Conservation (phyloP, 495 filamentous ascomycete species). For the Aspergillus nidulans region DNA sequence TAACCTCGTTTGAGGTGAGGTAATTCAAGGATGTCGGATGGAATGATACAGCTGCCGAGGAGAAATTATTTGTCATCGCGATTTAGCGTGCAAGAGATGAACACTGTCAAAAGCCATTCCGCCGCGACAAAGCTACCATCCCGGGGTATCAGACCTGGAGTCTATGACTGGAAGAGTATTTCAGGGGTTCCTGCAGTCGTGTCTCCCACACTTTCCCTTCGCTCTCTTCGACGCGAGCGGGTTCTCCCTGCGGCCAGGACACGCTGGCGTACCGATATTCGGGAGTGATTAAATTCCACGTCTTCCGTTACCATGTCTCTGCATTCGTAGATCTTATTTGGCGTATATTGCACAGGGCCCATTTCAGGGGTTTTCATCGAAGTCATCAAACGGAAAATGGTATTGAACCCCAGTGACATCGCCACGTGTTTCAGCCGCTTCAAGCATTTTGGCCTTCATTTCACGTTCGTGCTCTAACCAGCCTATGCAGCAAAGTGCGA, state of each 20-base stretch:
- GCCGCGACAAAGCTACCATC: too few species aligned
- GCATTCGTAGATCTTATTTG: too few species aligned
- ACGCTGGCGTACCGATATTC: background rate
- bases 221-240: background rate
- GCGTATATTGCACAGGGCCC: too few species aligned
- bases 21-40: background rate
- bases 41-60: background rate
- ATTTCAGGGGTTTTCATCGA: constrained; percentile 22
- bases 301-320: too few species aligned
- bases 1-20: background rate
- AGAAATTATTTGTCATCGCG: too few species aligned
- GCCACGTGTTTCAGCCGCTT: constrained; percentile 17
- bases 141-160: too few species aligned
- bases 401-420: constrained; percentile 11
- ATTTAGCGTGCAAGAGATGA: too few species aligned
- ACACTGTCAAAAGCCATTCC: too few species aligned
- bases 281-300: too few species aligned
- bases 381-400: constrained; percentile 29
- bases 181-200: background rate
- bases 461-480: too few species aligned
- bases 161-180: background rate
- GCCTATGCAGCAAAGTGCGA: too few species aligned
- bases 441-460: constrained; percentile 21
- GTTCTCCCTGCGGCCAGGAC: background rate
- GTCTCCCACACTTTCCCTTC: background rate